A percentile compares a stretch with the other conserved stretches of the same genome.
phyloP scores from a whole-genome alignment of 1,284 basidiomycete species.

The Marasmius fiardii region DNA sequence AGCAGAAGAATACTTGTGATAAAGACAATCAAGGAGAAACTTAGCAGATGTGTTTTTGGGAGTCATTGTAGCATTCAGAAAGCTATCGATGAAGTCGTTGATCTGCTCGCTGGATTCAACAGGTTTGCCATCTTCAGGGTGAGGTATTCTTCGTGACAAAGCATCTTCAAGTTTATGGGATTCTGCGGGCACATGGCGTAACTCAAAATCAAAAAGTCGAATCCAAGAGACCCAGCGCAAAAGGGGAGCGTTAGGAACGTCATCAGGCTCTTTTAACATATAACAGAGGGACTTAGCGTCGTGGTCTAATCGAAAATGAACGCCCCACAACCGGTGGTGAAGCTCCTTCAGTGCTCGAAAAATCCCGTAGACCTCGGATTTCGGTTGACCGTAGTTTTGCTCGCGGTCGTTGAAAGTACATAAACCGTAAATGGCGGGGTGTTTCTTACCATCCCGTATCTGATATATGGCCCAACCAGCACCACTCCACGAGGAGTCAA shows the following conservation, averaged over 20 bases:
- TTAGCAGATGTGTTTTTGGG: too few species aligned
- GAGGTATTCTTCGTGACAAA: slow-evolving; percentile 19
- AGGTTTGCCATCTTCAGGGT: slow-evolving; percentile 11
- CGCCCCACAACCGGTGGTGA: slow-evolving; percentile 26
- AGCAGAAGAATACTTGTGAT: too few species aligned
- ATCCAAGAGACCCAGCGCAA: slow-evolving; percentile 31
- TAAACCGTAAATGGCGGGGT: slow-evolving; percentile 27
- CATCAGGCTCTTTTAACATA: slow-evolving; percentile 31
- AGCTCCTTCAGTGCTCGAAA: slow-evolving; percentile 30
- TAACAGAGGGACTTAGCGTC: slow-evolving; percentile 31
- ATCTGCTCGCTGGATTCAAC: slow-evolving; percentile 17
- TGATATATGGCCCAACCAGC: slow-evolving; percentile 32
- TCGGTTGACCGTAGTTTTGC: slow-evolving; percentile 32
- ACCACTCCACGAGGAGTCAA: slow-evolving; percentile 29
- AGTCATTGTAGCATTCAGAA: not conserved
- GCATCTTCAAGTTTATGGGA: slow-evolving; percentile 26
- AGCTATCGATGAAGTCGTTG: slow-evolving; percentile 17
- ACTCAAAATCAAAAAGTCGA: slow-evolving; percentile 27
- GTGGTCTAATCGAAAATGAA: slow-evolving; percentile 29
- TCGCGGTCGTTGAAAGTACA: slow-evolving; percentile 30
- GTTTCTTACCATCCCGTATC: slow-evolving; percentile 15
- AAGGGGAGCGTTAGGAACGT: slow-evolving; percentile 31
- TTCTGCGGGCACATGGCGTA: slow-evolving; percentile 27
- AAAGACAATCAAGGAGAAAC: too few species aligned
- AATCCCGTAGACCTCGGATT: slow-evolving; percentile 33